These are phyloP conservation scores for Gastrolobium bilobum DNA, from an alignment of 306 rosid genomes.

Conservation along the genomic window DNA sequence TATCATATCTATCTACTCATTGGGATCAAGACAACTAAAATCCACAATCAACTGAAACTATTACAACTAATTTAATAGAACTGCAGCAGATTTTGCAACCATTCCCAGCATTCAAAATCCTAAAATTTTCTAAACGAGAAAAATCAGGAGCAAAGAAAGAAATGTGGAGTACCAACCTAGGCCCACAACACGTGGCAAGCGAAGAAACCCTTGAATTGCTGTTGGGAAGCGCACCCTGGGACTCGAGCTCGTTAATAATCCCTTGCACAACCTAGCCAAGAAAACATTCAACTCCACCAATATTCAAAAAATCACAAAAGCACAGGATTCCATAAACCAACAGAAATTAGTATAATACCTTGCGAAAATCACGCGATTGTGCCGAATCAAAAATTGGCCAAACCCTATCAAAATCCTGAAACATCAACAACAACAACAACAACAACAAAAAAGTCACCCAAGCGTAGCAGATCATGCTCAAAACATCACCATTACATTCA, in stretches of 20 bases:
- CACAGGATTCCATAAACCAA: too few species aligned
- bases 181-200: constrained; percentile 99
- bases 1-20: neutral
- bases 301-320: neutral
- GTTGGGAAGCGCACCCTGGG: constrained; percentile 96
- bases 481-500: too few species aligned
- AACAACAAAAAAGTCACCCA: neutral
- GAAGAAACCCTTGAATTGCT: constrained; percentile 99
- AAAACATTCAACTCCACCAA: constrained; percentile 37
- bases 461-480: too few species aligned
- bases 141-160: neutral
- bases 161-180: constrained; percentile 70
- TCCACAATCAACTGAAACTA: constrained; percentile 20
- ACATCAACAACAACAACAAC: too few species aligned
- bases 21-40: constrained; percentile 48
- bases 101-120: too few species aligned
- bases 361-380: constrained; percentile 95
- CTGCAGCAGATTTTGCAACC: too few species aligned
- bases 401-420: constrained; percentile 97
- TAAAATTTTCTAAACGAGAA: too few species aligned
- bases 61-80: neutral
- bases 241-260: constrained; percentile 96
- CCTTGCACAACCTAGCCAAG: constrained; percentile 85
- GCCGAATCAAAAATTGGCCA: constrained; percentile 99
- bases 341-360: constrained; percentile 55